A percentile compares a stretch with the other conserved stretches of the same genome.
phyloP scores from a whole-genome alignment of 805 yeast species.

The Wickerhamiella spandovensis region DNA sequence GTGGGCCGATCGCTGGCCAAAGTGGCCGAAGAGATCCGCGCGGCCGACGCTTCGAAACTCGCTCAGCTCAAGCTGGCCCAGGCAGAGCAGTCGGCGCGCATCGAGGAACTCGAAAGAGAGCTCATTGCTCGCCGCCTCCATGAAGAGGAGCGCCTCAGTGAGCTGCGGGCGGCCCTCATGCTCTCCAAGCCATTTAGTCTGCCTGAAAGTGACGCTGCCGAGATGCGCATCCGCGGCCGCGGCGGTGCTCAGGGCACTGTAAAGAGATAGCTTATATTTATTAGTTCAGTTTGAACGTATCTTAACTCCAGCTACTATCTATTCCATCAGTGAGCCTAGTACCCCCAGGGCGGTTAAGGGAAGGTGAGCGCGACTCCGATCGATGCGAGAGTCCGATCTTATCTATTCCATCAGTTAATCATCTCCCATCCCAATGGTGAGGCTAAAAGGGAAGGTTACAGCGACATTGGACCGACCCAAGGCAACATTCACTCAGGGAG shows the following conservation, averaged over 20 bases:
- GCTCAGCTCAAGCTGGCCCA: conserved; percentile 18
- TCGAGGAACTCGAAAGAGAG: conserved; percentile 18
- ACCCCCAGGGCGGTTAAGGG: too few species aligned
- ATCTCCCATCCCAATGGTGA: too few species aligned
- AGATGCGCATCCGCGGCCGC: conserved; percentile 12
- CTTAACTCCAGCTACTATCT: too few species aligned
- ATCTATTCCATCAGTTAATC: neutral
- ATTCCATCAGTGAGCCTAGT: too few species aligned
- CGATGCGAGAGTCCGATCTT: too few species aligned
- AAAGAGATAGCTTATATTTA: conserved; percentile 1
- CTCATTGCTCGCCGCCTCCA: conserved; percentile 19
- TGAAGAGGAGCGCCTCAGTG: conserved; percentile 20
- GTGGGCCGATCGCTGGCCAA: neutral
- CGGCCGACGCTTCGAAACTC: conserved; percentile 10
- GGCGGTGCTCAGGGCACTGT: conserved; percentile 18
- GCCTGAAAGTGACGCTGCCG: neutral
- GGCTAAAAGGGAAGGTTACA: neutral
- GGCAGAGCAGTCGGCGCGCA: conserved; percentile 19
- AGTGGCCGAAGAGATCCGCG: conserved; percentile 11
- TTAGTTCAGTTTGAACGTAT: too few species aligned
- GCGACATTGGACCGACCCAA: neutral
- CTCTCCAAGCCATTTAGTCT: conserved; percentile 9
- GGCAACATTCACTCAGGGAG: neutral
- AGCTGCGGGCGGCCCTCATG: conserved; percentile 15
- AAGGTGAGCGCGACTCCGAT: too few species aligned